Evolutionary conservation across 306 rosid species (phyloP), one percentile per base, ranked within the genome.

Genomic region (Cicer bijugum): DNA sequence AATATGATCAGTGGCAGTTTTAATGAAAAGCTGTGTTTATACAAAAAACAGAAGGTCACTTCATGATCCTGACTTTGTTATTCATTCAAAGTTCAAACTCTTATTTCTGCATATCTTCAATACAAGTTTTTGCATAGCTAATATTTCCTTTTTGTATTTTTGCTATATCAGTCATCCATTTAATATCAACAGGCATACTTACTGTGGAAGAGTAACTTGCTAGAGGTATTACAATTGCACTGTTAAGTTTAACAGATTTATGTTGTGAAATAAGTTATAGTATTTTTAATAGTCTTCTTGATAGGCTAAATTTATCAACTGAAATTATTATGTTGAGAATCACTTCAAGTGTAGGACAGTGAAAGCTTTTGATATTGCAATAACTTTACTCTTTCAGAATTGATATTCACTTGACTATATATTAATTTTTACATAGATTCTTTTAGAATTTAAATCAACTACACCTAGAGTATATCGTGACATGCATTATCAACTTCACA

Each of bases 81-180:
- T 53, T 70, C 48, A 17, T 19, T 39, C 40, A 5, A 17, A 70
- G 12, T 19, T 17, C 40, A 5, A 17, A 70, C 62, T 70, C 20
- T 37, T 12, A 6, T 52, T 70, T 38, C 43, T 16, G 16, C 35
- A 40, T 16, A 53, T 53, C 50, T 16, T 12, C 19, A 39, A 19
- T 39, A 11, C 9, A 46, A 50, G 16, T 4, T 11, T 17, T 17
- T 53, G 75, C 9, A 42, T 56, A 17, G 53, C 53, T 71, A 71
- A 71, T 53, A 6, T 70, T 70, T 70, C 65, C 53, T 37, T 71
- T 52, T 71, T 42, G 75, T 55, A 71, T 53, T 53, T 71, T 71
- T 57, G 65, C 8, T 16, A 53, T 39, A 71, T 71, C 75, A 55
- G 53, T 71, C 65, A 71, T 56, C 75, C 38, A 71, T 71, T 53